A percentile compares a stretch with the other conserved stretches of the same genome.
Evolutionary conservation across 75 land plant species (phyloP).

Genomic region (Adiantum capillusveneris): DNA sequence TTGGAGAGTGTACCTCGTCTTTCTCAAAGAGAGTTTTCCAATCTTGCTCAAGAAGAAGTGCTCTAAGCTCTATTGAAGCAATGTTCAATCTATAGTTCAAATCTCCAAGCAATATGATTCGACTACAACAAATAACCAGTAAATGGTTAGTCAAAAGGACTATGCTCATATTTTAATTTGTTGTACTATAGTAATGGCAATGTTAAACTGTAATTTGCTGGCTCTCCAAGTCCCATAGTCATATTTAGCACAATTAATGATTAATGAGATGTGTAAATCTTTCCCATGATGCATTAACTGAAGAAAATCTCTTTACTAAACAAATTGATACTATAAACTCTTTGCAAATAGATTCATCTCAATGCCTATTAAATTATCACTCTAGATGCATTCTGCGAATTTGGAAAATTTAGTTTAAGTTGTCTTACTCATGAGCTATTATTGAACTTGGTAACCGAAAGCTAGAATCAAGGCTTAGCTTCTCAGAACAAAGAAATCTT

Average conservation of each 20-base stretch:
- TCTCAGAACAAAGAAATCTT: conserved; percentile 7
- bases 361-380: not conserved
- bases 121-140: conserved; percentile 19
- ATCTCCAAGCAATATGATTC: conserved; percentile 51
- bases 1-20: conserved; percentile 50
- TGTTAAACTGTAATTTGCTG: no score
- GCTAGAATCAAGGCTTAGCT: conserved; percentile 6
- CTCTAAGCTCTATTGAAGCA: conserved; percentile 9
- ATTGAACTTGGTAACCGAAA: conserved; percentile 16
- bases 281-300: not conserved
- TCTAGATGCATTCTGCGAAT: not conserved
- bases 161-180: no score
- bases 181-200: no score
- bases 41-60: conserved; percentile 14
- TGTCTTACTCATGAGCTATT: conserved; percentile 26
- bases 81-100: conserved; percentile 46
- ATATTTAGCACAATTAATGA: not conserved
- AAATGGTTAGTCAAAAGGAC: not conserved
- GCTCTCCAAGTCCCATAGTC: no score
- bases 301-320: not conserved
- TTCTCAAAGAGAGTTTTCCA: conserved; percentile 30
- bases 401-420: not conserved
- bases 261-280: not conserved
- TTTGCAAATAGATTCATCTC: not conserved
- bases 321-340: not conserved